Conservation (phyloP, 2,329 filamentous ascomycete species). For the Madurella fahalii region DNA sequence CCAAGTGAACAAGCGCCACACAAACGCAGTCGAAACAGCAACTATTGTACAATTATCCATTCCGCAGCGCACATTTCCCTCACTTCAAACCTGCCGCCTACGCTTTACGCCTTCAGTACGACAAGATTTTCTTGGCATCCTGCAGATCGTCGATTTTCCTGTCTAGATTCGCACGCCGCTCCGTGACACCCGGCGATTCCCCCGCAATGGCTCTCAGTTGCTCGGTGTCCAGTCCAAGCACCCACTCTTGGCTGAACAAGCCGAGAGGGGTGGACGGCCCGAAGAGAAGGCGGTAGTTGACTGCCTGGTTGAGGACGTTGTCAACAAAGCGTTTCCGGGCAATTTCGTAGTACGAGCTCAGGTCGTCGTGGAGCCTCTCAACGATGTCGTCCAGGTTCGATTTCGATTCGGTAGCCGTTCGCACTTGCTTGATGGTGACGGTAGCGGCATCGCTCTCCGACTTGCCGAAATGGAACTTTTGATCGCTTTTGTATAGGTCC, state of each 20-base stretch:
- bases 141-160: constrained; percentile 27
- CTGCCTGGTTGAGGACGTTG: constrained; percentile 32
- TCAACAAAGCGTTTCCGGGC: constrained; percentile 34
- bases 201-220: constrained; percentile 28
- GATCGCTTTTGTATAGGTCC: neutral
- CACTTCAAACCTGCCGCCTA: neutral
- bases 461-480: neutral
- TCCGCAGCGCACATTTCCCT: neutral
- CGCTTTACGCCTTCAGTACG: neutral
- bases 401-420: constrained; percentile 16
- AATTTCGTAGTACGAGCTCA: constrained; percentile 33
- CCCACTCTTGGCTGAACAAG: constrained; percentile 32
- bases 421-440: constrained; percentile 19
- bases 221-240: constrained; percentile 23
- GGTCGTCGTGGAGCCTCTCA: constrained; percentile 31
- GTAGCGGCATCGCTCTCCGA: neutral
- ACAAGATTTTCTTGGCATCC: constrained; percentile 26
- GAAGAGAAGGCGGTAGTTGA: constrained; percentile 28
- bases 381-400: constrained; percentile 23
- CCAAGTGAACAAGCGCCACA: too few species aligned
- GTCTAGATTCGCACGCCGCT: constrained; percentile 20
- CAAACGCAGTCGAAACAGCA: too few species aligned
- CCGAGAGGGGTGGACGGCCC: constrained; percentile 28
- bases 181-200: constrained; percentile 24
- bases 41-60: neutral